These are phyloP conservation scores for Collybia sordida DNA, from an alignment of 768 basidiomycete genomes.

Conservation along the genomic window DNA sequence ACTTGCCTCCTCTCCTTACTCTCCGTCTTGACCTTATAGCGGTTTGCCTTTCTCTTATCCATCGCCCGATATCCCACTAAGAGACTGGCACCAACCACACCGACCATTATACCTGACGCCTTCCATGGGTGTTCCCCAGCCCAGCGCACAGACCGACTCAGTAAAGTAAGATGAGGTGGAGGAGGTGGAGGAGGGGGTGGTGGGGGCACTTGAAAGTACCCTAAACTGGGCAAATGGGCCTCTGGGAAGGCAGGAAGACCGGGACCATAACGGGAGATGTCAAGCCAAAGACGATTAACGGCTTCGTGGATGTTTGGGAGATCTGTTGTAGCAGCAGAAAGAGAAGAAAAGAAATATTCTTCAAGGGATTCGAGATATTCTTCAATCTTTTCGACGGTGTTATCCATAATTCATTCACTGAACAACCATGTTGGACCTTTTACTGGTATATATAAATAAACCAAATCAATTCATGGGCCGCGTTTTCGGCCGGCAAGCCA, in stretches of 20 bases:
- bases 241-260: slow-evolving; percentile 54
- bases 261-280: slow-evolving; percentile 81
- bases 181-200: slow-evolving; percentile 65
- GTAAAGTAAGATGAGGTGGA: slow-evolving; percentile 44
- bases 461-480: no score
- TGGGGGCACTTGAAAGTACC: slow-evolving; percentile 65
- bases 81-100: slow-evolving; percentile 61
- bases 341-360: slow-evolving; percentile 55
- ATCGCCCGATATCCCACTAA: slow-evolving; percentile 54
- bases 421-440: no score
- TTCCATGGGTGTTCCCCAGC: slow-evolving; percentile 60
- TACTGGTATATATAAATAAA: no score
- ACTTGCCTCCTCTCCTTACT: slow-evolving; percentile 60
- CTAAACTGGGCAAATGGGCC: slow-evolving; percentile 59
- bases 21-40: slow-evolving; percentile 46
- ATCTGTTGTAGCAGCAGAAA: slow-evolving; percentile 56
- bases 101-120: slow-evolving; percentile 50
- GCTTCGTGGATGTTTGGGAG: slow-evolving; percentile 66
- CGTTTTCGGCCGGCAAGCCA: not conserved
- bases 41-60: slow-evolving; percentile 31
- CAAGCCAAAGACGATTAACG: slow-evolving; percentile 69
- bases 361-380: slow-evolving; percentile 69
- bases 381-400: slow-evolving; percentile 64
- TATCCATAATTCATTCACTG: slow-evolving; percentile 29
- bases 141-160: slow-evolving; percentile 52